Base-by-base conservation (phyloP, 2,329 filamentous ascomycete genomes). In the Fusarium vanettenii region DNA sequence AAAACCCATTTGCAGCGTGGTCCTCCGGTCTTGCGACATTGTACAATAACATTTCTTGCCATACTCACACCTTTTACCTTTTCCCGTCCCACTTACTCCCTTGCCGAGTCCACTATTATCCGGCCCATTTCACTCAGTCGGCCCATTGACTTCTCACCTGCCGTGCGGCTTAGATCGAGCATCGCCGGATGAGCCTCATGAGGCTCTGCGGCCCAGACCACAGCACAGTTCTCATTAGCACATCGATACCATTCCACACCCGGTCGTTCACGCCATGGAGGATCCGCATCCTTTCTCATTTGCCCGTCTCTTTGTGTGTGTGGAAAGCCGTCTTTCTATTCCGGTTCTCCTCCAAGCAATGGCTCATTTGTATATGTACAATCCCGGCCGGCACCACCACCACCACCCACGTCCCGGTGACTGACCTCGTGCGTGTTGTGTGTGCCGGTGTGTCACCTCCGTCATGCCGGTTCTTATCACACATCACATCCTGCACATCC, bases 291-390 rank as follows among this genome's bases (percentile, higher is more conserved):
- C 39, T 33, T 60, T 43, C 35, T 43, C 14, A n/a, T 73, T 67
- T 20, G 37, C 18, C 29, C 33, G 22, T 39, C 33, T 55, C 62
- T 69, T 68, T 60, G 69, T 68, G 68, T 76, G 75, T 69, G 55
- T 37, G 55, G 33, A 57, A 76, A 78, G 62, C 37, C 64, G 43
- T 60, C 74, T 76, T 67, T 79, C 70, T 79, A 79, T 78, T 80
- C 75, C 78, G 71, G 73, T 75, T 69, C 72, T 74, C 48, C 75
- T 70, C 76, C 48, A 43, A 72, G 35, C 67, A 64, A 41, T 74
- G 65, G 62, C 60, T 76, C 64, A 48, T 76, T 76, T 79, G 75
- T 80, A 80, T 78, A 80, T 80, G 78, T 80, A 80, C 79, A 80
- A 68, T 79, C 72, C 70, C 77, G 69, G 69, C 64, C 75, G 72